phyloP scores from a whole-genome alignment of 768 basidiomycete species.

The Tulasnella sp. region DNA sequence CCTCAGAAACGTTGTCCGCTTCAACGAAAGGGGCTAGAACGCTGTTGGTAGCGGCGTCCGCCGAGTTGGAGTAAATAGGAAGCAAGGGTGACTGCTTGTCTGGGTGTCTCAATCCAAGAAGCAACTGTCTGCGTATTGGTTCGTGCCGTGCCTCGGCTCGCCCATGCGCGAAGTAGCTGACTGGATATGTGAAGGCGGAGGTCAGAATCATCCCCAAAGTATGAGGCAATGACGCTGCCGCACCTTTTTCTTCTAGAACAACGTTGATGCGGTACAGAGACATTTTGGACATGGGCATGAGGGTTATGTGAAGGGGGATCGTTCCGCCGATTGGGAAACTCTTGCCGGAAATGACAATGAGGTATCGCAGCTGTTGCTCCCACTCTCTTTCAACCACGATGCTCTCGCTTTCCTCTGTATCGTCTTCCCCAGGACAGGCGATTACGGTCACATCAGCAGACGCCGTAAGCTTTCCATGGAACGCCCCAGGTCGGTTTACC shows the following conservation, averaged over 20 bases:
- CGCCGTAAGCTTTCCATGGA: constrained; percentile 61
- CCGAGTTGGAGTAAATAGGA: constrained; percentile 64
- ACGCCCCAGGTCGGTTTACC: constrained; percentile 74
- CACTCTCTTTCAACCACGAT: constrained; percentile 81
- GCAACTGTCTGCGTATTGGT: constrained; percentile 44
- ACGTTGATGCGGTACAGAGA: constrained; percentile 66
- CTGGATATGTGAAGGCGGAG: constrained; percentile 20
- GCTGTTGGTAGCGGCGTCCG: constrained; percentile 40
- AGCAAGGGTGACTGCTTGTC: constrained; percentile 57
- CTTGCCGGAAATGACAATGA: constrained; percentile 61
- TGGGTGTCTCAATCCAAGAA: constrained; percentile 51
- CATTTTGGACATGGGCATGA: constrained; percentile 77
- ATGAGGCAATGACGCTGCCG: not conserved
- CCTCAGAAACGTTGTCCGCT: not conserved
- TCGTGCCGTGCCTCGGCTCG: constrained; percentile 62
- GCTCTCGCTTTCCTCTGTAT: constrained; percentile 68
- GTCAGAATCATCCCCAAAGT: not conserved
- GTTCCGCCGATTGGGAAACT: constrained; percentile 75
- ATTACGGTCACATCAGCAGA: constrained; percentile 65
- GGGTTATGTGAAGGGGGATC: constrained; percentile 66
- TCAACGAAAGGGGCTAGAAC: constrained; percentile 40
- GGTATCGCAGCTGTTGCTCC: constrained; percentile 80
- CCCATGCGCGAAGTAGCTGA: constrained; percentile 67
- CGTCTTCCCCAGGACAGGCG: constrained; percentile 66
- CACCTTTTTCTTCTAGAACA: constrained; percentile 45